Conservation (phyloP, 2,329 filamentous ascomycete genomes). For the Alternaria viburni region DNA sequence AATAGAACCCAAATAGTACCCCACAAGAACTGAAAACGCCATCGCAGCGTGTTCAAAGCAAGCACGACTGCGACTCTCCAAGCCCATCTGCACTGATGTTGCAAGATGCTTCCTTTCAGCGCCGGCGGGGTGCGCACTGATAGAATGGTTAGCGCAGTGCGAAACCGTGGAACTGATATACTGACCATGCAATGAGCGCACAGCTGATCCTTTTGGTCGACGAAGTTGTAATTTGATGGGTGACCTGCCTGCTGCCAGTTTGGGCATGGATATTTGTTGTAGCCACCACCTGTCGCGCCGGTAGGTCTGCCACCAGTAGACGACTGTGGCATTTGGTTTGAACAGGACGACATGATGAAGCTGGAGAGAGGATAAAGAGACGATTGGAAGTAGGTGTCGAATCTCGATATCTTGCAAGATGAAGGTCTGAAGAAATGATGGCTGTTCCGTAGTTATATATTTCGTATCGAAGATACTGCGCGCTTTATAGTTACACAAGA, state of each 20-base stretch:
- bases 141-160: constrained; percentile 21
- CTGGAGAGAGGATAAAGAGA: not conserved
- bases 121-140: constrained; percentile 30
- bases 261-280: constrained; percentile 26
- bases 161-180: constrained; percentile 17
- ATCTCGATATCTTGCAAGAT: not conserved
- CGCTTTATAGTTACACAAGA: constrained; percentile 24
- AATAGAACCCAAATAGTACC: not conserved
- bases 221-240: constrained; percentile 25
- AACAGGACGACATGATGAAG: constrained; percentile 23
- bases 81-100: not conserved
- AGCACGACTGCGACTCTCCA: not conserved
- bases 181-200: constrained; percentile 35
- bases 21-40: not conserved
- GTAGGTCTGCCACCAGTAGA: constrained; percentile 28
- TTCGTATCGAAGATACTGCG: constrained; percentile 6
- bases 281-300: constrained; percentile 33
- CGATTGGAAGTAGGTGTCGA: not conserved
- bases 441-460: constrained; percentile 5
- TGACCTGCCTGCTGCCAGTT: constrained; percentile 29
- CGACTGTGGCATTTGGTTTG: constrained; percentile 14
- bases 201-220: constrained; percentile 23
- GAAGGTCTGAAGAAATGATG: not conserved
- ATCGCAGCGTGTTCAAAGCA: not conserved
- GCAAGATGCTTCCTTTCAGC: constrained; percentile 8